Evolutionary conservation across 371 early-diverging fungal genomes (phyloP).

Genomic region (Paraphysoderma sedebokerense): DNA sequence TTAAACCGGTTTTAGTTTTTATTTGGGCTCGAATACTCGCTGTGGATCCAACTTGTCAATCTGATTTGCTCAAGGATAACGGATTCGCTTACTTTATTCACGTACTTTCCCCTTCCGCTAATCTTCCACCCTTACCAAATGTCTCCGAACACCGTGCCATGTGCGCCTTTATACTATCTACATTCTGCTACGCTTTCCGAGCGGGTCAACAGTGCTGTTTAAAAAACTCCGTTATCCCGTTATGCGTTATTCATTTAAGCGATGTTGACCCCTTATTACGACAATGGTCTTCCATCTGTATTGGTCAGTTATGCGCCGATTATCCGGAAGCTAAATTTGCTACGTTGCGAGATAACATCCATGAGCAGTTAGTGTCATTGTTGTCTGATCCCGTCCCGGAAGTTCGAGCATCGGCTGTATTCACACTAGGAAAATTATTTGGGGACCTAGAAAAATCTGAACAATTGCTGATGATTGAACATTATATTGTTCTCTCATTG

Average conservation of each 20-base stretch:
- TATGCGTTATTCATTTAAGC: conserved; percentile 45
- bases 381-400: conserved; percentile 58
- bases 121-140: conserved; percentile 41
- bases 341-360: conserved; percentile 49
- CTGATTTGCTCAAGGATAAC: conserved; percentile 78
- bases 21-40: conserved; percentile 94
- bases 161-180: conserved; percentile 80
- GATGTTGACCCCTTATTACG: conserved; percentile 71
- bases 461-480: conserved; percentile 45
- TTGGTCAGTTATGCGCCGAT: conserved; percentile 70
- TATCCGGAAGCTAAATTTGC: conserved; percentile 53
- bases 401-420: conserved; percentile 68
- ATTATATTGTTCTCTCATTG: conserved; percentile 43
- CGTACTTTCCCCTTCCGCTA: conserved; percentile 54
- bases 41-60: conserved; percentile 70
- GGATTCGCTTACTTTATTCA: conserved; percentile 86
- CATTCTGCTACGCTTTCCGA: conserved; percentile 65
- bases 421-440: conserved; percentile 58
- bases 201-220: conserved; percentile 73
- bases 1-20: conserved; percentile 81
- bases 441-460: conserved; percentile 53
- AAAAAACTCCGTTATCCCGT: conserved; percentile 41
- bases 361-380: conserved; percentile 39
- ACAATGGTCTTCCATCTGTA: conserved; percentile 76
- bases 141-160: conserved; percentile 79